Percentiles rank a stretch among this genome's conserved stretches.
Evolutionary conservation across 1,284 basidiomycete species (phyloP).

Genomic region (Cutaneotrichosporon sp.): DNA sequence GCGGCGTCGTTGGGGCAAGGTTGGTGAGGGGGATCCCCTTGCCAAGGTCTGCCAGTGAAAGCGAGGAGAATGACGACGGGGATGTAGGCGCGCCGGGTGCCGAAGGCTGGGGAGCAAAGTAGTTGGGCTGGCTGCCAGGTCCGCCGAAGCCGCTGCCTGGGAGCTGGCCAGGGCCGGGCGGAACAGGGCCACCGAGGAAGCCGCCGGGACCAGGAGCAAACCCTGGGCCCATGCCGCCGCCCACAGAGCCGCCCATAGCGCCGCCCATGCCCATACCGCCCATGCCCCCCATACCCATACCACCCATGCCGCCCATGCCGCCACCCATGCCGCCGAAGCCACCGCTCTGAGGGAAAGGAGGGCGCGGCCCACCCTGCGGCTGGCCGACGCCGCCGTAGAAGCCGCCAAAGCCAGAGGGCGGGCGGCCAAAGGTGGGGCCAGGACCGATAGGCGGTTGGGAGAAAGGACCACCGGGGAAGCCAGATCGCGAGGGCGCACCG

Average conservation of each 20-base stretch:
- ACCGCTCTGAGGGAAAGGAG: conserved; percentile 25
- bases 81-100: conserved; percentile 27
- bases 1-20: conserved; percentile 77
- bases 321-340: conserved; percentile 20
- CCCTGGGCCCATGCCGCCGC: conserved; percentile 10
- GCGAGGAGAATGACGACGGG: conserved; percentile 44
- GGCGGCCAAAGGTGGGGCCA: conserved; percentile 26
- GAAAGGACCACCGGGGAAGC: conserved; percentile 20
- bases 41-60: conserved; percentile 68
- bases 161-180: conserved; percentile 6
- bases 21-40: conserved; percentile 82
- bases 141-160: conserved; percentile 13
- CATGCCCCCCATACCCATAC: conserved; percentile 4
- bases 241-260: conserved; percentile 3
- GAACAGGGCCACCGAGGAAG: conserved; percentile 8
- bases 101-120: neutral
- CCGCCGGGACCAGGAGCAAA: conserved; percentile 9
- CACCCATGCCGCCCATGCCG: conserved; percentile 9
- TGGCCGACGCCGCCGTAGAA: conserved; percentile 28
- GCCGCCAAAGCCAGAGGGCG: conserved; percentile 23
- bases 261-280: neutral
- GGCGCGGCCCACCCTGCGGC: conserved; percentile 19
- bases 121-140: conserved; percentile 9
- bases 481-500: conserved; percentile 11
- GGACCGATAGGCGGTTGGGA: conserved; percentile 23